Base-by-base conservation (phyloP, 805 yeast genomes). In the Saccharomyces eubayanus region DNA sequence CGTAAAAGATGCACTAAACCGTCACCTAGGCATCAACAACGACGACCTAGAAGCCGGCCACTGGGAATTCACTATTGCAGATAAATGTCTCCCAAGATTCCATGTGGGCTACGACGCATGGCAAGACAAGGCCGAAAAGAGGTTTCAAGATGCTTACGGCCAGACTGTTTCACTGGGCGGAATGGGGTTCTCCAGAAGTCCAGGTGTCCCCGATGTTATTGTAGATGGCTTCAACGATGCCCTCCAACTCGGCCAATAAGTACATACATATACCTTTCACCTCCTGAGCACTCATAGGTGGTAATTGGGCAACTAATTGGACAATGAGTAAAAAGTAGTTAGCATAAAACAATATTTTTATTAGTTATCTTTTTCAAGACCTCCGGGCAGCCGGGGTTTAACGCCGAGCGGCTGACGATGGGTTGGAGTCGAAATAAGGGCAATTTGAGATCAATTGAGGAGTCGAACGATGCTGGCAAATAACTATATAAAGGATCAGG, bases 131-230 rank as follows among this genome's bases (percentile, higher is more conserved):
- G 72, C 77, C 28, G 67, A 73, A 31, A 53, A 62, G 20, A 59
- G 64, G n/a, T 53, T 78, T 3, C 51, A 67, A 2, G 54, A 65
- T 0, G 69, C 70, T 14, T 79, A 74, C 60, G 58, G 66, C 1
- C 72, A 76, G 36, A 71, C 71, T 45, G 62, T 84, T 12, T 77
- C 82, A 0, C 62, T 87, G 2, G 90, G 94, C 20, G 97, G 97
- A 0, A 89, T 87, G 83, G 76, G 83, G 2, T 82, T 87, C 59
- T 87, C 89, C 8, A 80, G 78, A 47, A 92, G 96, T 1, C 83
- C 89, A 8, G 97, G 97, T 0, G 91, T 91, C 1, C 96, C 96
- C 1, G 97, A 91, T 69, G 85, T 91, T 58, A 84, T 89, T 0
- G 68, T 80, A 31, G 82, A 83, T 62, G 79, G 85, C 2, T 75